These are phyloP conservation scores for Poa pratensis DNA, from an alignment of 176 grass and related monocot species.

Conservation along the genomic window DNA sequence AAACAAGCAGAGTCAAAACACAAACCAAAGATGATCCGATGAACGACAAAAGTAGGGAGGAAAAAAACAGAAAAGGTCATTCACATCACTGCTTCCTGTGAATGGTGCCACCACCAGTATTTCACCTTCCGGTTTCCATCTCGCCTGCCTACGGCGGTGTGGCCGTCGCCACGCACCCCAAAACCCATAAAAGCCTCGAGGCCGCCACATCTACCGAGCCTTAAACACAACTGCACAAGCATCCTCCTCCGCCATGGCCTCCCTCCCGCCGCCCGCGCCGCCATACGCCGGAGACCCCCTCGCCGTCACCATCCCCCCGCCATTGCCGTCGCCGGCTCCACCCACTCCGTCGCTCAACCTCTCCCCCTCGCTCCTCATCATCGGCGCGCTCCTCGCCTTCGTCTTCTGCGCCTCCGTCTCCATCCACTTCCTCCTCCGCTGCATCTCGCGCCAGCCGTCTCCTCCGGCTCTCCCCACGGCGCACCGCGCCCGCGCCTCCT, in stretches of 20 bases:
- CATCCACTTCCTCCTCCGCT: conserved; percentile 86
- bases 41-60: background rate
- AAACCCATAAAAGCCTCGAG: conserved; percentile 63
- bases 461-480: conserved; percentile 25
- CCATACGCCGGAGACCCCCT: conserved; percentile 48
- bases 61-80: background rate
- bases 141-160: conserved; percentile 9
- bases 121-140: conserved; percentile 12
- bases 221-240: conserved; percentile 18
- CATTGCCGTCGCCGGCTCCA: conserved; percentile 36
- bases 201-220: conserved; percentile 22
- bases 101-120: background rate
- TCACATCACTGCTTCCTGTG: conserved; percentile 4
- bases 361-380: conserved; percentile 76
- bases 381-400: conserved; percentile 64
- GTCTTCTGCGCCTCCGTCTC: conserved; percentile 72
- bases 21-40: background rate
- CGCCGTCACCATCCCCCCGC: conserved; percentile 47
- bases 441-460: conserved; percentile 45
- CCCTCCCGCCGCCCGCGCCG: conserved; percentile 45
- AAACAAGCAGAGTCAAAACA: conserved; percentile 5
- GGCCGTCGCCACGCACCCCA: conserved; percentile 42
- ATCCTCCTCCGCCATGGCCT: conserved; percentile 39
- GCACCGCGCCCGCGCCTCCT: background rate
- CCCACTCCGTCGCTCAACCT: conserved; percentile 53